phyloP scores from a whole-genome alignment of 208 protist genomes.

The Tritrichomonas musculus region DNA sequence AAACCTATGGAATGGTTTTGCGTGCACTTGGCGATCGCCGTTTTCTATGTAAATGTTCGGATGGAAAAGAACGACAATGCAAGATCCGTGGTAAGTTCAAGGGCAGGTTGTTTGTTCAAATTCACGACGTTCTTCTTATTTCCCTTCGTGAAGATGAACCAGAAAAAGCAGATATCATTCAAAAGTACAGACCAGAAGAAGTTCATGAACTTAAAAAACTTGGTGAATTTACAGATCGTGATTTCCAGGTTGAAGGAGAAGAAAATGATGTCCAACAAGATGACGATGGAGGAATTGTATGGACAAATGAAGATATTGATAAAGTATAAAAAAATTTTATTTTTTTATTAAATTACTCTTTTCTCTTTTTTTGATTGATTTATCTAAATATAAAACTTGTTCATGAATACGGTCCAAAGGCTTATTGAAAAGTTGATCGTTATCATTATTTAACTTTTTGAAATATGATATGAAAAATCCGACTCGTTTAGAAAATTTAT shows the following conservation, averaged over 20 bases:
- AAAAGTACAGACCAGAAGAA: constrained; percentile 74
- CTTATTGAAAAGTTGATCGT: too few relatives aligned
- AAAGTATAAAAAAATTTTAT: not conserved
- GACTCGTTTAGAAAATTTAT: too few relatives aligned
- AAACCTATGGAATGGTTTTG: not conserved
- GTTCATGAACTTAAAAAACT: constrained; percentile 62
- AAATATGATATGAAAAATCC: too few relatives aligned
- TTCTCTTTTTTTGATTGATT: too few relatives aligned
- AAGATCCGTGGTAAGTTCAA: constrained; percentile 76
- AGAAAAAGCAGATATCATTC: constrained; percentile 76
- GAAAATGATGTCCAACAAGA: too few relatives aligned
- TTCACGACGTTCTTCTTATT: constrained; percentile 73
- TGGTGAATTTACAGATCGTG: constrained; percentile 60
- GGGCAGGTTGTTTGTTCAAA: constrained; percentile 66
- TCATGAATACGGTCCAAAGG: too few relatives aligned
- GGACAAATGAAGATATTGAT: constrained; percentile 24
- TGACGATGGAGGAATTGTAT: not conserved
- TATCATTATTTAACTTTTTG: too few relatives aligned
- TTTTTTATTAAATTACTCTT: too few relatives aligned
- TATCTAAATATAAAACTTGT: too few relatives aligned
- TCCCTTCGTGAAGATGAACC: constrained; percentile 73
- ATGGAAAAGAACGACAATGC: constrained; percentile 43
- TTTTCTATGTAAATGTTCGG: not conserved
- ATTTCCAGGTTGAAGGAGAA: not conserved
- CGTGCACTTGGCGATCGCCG: not conserved